Base-by-base conservation (phyloP, 805 yeast species). In the Wickerhamiella shivajii region DNA sequence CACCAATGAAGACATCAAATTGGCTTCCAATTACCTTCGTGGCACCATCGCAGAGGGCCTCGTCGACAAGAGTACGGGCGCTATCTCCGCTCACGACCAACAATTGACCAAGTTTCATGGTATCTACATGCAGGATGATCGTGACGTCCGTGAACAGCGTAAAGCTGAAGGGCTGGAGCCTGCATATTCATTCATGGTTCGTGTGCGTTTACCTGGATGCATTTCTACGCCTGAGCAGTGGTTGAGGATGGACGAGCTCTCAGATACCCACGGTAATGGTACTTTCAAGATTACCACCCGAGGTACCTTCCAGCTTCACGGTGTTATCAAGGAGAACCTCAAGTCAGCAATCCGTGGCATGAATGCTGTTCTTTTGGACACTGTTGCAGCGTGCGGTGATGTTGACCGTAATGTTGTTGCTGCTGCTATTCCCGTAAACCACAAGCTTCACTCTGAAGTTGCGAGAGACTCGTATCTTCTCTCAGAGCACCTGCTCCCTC, bases 311-410 rank as follows among this genome's bases (percentile, higher is more conserved):
- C 97, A 87, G 64, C 64, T 87, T 39, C 97, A 87, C 52, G 97
- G 97, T 57, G 71, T 87, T 39, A 79, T 87, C 38, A 87, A 87
- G 61, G 83, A 76, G 56, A 69, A 87, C 51, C 65, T 87, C 57
- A 84, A 81, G 57, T 80, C 90, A 7, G 75, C 93, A 1, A 83
- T 87, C 44, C 76, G 93, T 62, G 94, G 87, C 24, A 84, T 87
- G 75, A 87, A 87, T 55, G 63, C 92, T 12, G 77, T 75, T 5
- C 67, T 87, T 47, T 68, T 87, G 77, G 97, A 90, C 53, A 85
- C 96, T 6, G 68, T 87, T 39, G 97, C 93, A 39, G 97, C 97
- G 1, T 87, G 96, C 66, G 97, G 97, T 65, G 97, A 87, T 63
- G 97, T 87, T 27, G 80, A 81, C 62, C 77, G 97, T 69, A 87